Evolutionary conservation across 2,329 filamentous ascomycete genomes (phyloP), one percentile per base, ranked within the genome.

Genomic region (Aspergillus sp.): DNA sequence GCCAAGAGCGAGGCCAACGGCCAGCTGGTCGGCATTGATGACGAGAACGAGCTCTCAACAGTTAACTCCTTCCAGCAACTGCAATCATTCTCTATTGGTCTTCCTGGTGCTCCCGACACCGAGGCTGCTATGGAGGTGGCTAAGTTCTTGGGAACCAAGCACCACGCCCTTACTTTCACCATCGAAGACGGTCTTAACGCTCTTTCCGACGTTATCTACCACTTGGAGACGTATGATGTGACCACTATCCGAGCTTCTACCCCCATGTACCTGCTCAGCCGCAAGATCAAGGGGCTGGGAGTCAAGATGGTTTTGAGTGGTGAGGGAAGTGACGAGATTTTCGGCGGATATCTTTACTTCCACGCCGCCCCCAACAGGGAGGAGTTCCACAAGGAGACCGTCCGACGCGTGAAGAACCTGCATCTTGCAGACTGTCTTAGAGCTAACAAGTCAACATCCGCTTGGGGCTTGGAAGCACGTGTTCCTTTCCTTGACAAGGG

Each of bases 281-380:
- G 96, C 75, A 99, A 99, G 83, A 99, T 99, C 83, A 99, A 99
- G 84, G 95, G 93, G 37, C 93, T 97, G 88, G 95, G 95, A 63
- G 90, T 99, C 73, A 99, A 99, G 86, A 99, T 99, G 95, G 95
- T 99, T 57, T 84, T 99, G 61, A 96, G 90, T 70, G 95, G 95
- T 61, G 95, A 99, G 79, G 95, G 95, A 50, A 95, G 90, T 70
- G 95, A 99, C 76, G 95, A 99, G 80, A 97, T 97, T 74, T 98
- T 98, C 68, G 95, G 95, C 62, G 95, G 95, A 53, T 99, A 99
- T 78, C 86, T 99, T 19, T 99, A 99, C 83, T 99, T 99, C 86
- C 92, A 96, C 77, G 90, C 89, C 61, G 95, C 95, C 2, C 95
- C 95, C 20, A 84, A 91, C 82, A 93, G 89, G 81, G 86, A 89